phyloP scores from a whole-genome alignment of 1,139 yeast genomes.

The Yarrowia galli region DNA sequence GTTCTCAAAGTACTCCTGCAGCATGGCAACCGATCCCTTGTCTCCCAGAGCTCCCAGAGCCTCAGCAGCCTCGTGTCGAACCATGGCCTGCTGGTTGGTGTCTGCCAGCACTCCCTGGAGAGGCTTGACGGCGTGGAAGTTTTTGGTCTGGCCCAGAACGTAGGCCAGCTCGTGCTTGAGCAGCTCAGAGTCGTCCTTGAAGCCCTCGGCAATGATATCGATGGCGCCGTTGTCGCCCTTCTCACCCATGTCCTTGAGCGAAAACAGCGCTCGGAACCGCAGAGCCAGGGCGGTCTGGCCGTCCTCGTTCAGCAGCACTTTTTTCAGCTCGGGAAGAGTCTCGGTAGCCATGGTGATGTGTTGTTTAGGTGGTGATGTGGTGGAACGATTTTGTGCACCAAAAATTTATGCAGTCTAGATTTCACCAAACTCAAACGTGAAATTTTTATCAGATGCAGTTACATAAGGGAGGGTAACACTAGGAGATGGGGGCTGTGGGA shows the following conservation, averaged over 20 bases:
- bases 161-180: constrained; percentile 98
- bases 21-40: constrained; percentile 69
- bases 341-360: constrained; percentile 9
- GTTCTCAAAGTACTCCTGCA: constrained; percentile 66
- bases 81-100: constrained; percentile 79
- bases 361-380: not conserved
- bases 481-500: too few species aligned
- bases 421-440: not conserved
- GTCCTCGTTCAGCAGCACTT: constrained; percentile 47
- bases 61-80: constrained; percentile 99
- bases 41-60: constrained; percentile 97
- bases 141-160: constrained; percentile 95
- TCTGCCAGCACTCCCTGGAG: constrained; percentile 76
- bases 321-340: constrained; percentile 43
- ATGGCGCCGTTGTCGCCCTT: constrained; percentile 72
- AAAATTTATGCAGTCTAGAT: constrained; percentile 9
- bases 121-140: constrained; percentile 75
- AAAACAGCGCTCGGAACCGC: constrained; percentile 92
- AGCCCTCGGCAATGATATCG: constrained; percentile 80
- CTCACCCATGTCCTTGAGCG: constrained; percentile 81
- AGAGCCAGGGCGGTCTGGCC: constrained; percentile 79
- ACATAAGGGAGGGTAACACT: not conserved
- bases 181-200: constrained; percentile 84
- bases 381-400: not conserved
- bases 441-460: constrained; percentile 18